A percentile compares a stretch with the other conserved stretches of the same genome.
These are phyloP conservation scores for Komagataella mondaviorum DNA, from an alignment of 805 yeast genomes.

Conservation along the genomic window DNA sequence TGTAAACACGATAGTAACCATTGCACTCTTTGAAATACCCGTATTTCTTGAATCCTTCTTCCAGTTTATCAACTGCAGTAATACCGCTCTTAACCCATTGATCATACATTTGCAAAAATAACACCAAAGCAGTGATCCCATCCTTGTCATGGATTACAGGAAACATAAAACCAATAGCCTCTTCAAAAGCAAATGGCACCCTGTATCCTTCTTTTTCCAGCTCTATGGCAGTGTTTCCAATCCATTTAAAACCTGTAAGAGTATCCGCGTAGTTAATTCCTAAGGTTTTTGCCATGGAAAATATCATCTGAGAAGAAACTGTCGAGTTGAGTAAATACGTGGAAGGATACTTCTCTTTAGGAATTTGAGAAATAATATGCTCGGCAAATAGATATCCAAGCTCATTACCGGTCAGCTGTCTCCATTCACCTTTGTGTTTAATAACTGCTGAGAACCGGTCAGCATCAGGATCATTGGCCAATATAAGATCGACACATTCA, in stretches of 20 bases:
- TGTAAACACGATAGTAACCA: constrained; percentile 66
- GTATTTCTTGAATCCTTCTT: constrained; percentile 43
- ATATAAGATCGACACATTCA: constrained; percentile 32
- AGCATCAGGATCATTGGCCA: constrained; percentile 96
- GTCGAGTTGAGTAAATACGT: constrained; percentile 71
- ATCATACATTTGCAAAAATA: constrained; percentile 60
- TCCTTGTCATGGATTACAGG: constrained; percentile 79
- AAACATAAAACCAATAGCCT: constrained; percentile 94
- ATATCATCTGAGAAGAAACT: constrained; percentile 78
- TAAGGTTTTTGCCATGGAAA: constrained; percentile 46
- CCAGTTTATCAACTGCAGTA: constrained; percentile 35
- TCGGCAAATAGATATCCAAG: constrained; percentile 77
- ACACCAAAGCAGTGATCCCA: constrained; percentile 70
- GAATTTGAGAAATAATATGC: constrained; percentile 26
- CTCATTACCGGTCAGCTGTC: constrained; percentile 83
- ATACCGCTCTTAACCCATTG: constrained; percentile 27
- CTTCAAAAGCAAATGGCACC: constrained; percentile 90
- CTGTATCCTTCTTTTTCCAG: constrained; percentile 45
- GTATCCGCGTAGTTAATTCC: constrained; percentile 68
- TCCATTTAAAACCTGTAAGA: constrained; percentile 95
- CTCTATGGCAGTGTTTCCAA: constrained; percentile 78
- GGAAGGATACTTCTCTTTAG: constrained; percentile 11
- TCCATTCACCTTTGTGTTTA: constrained; percentile 39
- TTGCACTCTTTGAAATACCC: constrained; percentile 81
- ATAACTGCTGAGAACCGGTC: constrained; percentile 83